Conservation (phyloP, 1,284 basidiomycete species). For the Cutaneotrichosporon dermatis region DNA sequence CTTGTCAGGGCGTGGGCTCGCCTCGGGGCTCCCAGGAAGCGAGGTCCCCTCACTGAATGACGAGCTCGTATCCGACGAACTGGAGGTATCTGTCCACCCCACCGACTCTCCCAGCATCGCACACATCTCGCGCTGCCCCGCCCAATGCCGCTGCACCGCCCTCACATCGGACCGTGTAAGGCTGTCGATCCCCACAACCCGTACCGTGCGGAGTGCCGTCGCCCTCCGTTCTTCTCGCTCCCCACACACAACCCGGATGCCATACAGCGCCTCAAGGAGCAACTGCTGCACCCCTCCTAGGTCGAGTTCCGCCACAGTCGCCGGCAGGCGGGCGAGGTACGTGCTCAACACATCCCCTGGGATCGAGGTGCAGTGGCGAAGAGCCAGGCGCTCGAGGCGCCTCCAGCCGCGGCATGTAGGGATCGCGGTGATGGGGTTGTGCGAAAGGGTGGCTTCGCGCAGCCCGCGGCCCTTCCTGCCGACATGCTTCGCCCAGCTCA, state of each 20-base stretch:
- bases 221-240: conserved; percentile 1
- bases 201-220: conserved; percentile 27
- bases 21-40: no score
- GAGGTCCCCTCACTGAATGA: no score
- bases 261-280: conserved; percentile 18
- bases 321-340: conserved; percentile 27
- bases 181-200: conserved; percentile 39
- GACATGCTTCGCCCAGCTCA: conserved; percentile 9
- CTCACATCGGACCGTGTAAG: conserved; percentile 36
- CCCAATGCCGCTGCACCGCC: conserved; percentile 32
- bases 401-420: conserved; percentile 6
- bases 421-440: conserved; percentile 28
- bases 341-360: conserved; percentile 5
- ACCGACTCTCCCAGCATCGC: neutral
- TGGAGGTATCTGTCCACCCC: no score
- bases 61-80: no score
- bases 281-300: conserved; percentile 29
- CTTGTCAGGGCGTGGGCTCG: no score
- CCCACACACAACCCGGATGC: no score
- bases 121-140: conserved; percentile 19
- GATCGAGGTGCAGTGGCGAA: conserved; percentile 27
- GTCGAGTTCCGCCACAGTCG: conserved; percentile 22
- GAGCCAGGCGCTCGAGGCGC: conserved; percentile 19
- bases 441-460: conserved; percentile 27
- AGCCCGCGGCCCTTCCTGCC: conserved; percentile 18